A percentile compares a stretch with the other conserved stretches of the same genome.
These are phyloP conservation scores for Ustilago hordei DNA, from an alignment of 1,284 basidiomycete genomes.

Conservation along the genomic window DNA sequence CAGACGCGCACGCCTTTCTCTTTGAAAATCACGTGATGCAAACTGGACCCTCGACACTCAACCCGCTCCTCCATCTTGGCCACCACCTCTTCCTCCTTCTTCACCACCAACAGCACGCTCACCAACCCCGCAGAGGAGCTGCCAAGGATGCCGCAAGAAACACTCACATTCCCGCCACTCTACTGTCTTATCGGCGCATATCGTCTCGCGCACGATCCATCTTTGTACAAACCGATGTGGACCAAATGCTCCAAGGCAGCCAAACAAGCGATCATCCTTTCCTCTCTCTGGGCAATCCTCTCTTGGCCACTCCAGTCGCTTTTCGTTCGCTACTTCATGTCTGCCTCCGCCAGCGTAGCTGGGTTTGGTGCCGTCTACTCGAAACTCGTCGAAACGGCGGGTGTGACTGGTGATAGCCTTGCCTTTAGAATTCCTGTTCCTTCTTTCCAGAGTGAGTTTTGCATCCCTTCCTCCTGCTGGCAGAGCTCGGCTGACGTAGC, in stretches of 20 bases:
- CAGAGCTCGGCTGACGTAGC: not conserved
- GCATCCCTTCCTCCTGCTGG: not conserved
- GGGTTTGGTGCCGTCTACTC: slow-evolving; percentile 44
- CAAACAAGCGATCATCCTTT: slow-evolving; percentile 52
- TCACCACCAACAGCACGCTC: not conserved
- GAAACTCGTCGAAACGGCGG: slow-evolving; percentile 40
- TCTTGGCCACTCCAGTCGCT: slow-evolving; percentile 63
- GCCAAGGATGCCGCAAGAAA: slow-evolving; percentile 64
- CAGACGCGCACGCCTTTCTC: too few relatives aligned
- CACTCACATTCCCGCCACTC: slow-evolving; percentile 60
- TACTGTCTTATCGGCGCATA: slow-evolving; percentile 67
- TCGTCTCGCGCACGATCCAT: slow-evolving; percentile 59
- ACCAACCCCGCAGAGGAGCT: not conserved
- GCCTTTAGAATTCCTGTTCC: slow-evolving; percentile 53
- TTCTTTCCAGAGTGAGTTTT: slow-evolving; percentile 29
- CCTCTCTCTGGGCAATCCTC: slow-evolving; percentile 48
- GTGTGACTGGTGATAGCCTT: slow-evolving; percentile 39
- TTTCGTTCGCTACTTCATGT: slow-evolving; percentile 64
- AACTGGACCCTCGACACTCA: too few relatives aligned
- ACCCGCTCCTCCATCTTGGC: not conserved
- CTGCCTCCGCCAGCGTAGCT: slow-evolving; percentile 49
- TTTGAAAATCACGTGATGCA: too few relatives aligned
- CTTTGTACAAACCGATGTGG: slow-evolving; percentile 67
- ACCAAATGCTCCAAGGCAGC: slow-evolving; percentile 49
- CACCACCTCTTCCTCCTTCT: not conserved